These are phyloP conservation scores for Stevia rebaudiana DNA, from an alignment of 140 eudicot species.

Conservation along the genomic window DNA sequence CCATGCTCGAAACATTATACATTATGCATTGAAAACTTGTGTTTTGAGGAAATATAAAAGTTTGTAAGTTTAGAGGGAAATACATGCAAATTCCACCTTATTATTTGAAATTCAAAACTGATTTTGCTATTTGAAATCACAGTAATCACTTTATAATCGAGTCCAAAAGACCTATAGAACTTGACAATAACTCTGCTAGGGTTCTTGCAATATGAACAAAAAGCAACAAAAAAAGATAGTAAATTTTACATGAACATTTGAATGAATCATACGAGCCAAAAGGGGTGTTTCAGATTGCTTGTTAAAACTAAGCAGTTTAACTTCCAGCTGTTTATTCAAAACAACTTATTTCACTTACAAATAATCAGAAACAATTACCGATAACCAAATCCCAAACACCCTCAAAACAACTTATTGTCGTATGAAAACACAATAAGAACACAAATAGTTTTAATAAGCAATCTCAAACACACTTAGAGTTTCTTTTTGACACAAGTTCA, in stretches of 20 bases:
- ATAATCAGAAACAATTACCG: not conserved
- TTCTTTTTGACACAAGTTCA: slow-evolving; percentile 2
- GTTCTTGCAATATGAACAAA: slow-evolving; percentile 10
- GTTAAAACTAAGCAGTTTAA: not conserved
- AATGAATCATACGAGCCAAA: not conserved
- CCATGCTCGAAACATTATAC: no score
- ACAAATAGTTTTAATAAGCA: not conserved
- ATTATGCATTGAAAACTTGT: no score
- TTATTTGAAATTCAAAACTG: no score
- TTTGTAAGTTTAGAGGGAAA: no score
- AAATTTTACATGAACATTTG: not conserved
- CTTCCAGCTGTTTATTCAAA: not conserved
- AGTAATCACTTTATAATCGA: not conserved
- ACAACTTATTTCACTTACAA: not conserved
- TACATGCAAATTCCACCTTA: no score
- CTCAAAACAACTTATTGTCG: not conserved
- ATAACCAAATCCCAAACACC: not conserved
- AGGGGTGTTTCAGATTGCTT: not conserved
- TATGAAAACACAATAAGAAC: not conserved
- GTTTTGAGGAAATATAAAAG: no score
- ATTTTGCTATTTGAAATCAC: not conserved
- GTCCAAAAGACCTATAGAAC: not conserved
- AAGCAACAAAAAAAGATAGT: not conserved
- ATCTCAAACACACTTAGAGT: not conserved
- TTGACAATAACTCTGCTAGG: slow-evolving; percentile 1